phyloP scores from a whole-genome alignment of 495 filamentous ascomycete genomes.

The Jackrogersella multiformis region DNA sequence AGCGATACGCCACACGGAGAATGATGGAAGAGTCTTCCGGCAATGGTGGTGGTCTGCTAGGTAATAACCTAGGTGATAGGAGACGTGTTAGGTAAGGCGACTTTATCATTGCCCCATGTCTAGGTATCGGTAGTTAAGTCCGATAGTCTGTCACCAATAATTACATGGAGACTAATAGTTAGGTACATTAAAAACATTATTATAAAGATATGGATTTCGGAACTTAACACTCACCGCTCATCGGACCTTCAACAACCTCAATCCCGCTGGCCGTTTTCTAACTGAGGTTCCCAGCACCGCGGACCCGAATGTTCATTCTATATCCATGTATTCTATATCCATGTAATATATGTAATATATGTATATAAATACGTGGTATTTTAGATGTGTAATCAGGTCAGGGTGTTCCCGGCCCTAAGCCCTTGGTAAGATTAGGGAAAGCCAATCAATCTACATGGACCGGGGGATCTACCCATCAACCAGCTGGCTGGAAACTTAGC shows the following conservation, averaged over 20 bases:
- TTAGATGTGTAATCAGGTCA: conserved; percentile 12
- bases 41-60: too few relatives aligned
- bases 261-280: conserved; percentile 17
- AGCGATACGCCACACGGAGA: conserved; percentile 25
- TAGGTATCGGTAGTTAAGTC: conserved; percentile 17
- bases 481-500: conserved; percentile 45
- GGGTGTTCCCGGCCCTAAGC: conserved; percentile 7
- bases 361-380: conserved; percentile 11
- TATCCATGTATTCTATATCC: too few relatives aligned
- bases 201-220: background rate
- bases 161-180: background rate
- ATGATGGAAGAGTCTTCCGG: conserved; percentile 3
- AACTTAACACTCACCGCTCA: background rate
- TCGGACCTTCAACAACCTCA: background rate
- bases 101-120: conserved; percentile 11
- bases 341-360: too few relatives aligned
- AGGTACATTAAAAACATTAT: background rate
- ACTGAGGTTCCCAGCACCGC: conserved; percentile 4
- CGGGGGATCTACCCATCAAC: conserved; percentile 44
- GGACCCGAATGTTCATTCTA: too few relatives aligned
- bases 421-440: conserved; percentile 19
- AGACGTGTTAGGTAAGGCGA: background rate
- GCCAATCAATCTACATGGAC: conserved; percentile 35
- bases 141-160: conserved; percentile 1
- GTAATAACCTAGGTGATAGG: too few relatives aligned